These are phyloP conservation scores for Ceratocystis ficicola DNA, from an alignment of 2,329 filamentous ascomycete species.

Conservation along the genomic window DNA sequence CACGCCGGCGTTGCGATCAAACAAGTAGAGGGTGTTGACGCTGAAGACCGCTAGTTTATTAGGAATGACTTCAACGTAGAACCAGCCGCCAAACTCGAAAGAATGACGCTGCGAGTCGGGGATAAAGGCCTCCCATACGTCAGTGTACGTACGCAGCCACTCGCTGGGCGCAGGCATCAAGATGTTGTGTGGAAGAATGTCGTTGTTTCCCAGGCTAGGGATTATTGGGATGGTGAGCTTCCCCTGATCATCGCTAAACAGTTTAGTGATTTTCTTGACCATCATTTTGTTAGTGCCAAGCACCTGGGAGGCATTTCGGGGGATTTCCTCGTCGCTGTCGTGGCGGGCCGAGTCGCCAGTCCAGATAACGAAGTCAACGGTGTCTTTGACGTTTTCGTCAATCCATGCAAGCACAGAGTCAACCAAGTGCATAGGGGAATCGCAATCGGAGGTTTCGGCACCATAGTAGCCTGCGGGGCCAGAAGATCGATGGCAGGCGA, in stretches of 20 bases:
- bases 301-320: constrained; percentile 65
- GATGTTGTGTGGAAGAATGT: constrained; percentile 94
- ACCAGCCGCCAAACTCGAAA: constrained; percentile 90
- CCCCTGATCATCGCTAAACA: constrained; percentile 52
- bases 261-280: constrained; percentile 61
- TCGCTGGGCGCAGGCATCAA: constrained; percentile 72
- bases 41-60: constrained; percentile 78
- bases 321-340: constrained; percentile 71
- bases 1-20: constrained; percentile 81
- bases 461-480: constrained; percentile 73
- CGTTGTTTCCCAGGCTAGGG: constrained; percentile 91
- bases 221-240: constrained; percentile 62
- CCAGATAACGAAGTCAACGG: constrained; percentile 84
- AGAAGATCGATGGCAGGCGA: constrained; percentile 66
- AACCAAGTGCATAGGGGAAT: constrained; percentile 66
- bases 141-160: constrained; percentile 65
- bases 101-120: constrained; percentile 84
- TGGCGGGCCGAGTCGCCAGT: constrained; percentile 84
- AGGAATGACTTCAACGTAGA: constrained; percentile 82
- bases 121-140: constrained; percentile 77
- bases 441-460: constrained; percentile 77
- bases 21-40: constrained; percentile 94
- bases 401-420: constrained; percentile 91
- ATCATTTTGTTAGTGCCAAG: constrained; percentile 63
- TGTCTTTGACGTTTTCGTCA: constrained; percentile 58